Evolutionary conservation across 1,284 basidiomycete genomes (phyloP), one percentile per base, ranked within the genome.

Genomic region (Coniferiporia weirii): DNA sequence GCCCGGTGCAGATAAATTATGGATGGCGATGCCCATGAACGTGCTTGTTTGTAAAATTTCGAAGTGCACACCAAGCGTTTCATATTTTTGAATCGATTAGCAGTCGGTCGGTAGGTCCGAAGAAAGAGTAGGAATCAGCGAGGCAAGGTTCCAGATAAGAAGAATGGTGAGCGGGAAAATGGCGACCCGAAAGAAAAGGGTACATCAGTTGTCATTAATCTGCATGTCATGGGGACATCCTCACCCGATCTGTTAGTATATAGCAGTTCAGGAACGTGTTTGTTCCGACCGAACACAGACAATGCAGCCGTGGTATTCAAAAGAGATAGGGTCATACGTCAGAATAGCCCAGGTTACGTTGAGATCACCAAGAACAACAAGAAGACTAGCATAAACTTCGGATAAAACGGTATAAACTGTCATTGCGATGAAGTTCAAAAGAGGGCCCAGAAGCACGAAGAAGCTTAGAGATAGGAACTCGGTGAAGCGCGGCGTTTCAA

Each of bases 11-110:
- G 82, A 83, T 40, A 86, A 76, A 67, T 84, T 87, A 69, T 87
- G 88, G 58, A 94, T 89, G 56, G 84, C 90, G 69, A 94, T 95
- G 44, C 92, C 92, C 73, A 95, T 87, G 71, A 94, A 93, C 43
- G 92, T 95, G 59, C 89, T 91, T 67, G 59, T 27, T 19, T 36
- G 15, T 20, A 15, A 40, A 13, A 60, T 49, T 51, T 19, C 19
- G 36, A 51, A 50, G 46, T 19, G 46, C 6, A 20, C 19, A 27
- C 3, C 56, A 51, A 38, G 20, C 4, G 52, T 13, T 10, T 10
- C 35, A 40, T 12, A 15, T 40, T 4, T 12, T 12, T 15, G 2
- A 40, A 4, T n/a, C n/a, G n/a, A n/a, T 40, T 40, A 3, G 38
- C 2, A 9, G 38, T 40, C 38, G 38, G 38, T 40, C 38, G 38